These are phyloP conservation scores for Poronia punctata DNA, from an alignment of 495 filamentous ascomycete genomes.

Conservation along the genomic window DNA sequence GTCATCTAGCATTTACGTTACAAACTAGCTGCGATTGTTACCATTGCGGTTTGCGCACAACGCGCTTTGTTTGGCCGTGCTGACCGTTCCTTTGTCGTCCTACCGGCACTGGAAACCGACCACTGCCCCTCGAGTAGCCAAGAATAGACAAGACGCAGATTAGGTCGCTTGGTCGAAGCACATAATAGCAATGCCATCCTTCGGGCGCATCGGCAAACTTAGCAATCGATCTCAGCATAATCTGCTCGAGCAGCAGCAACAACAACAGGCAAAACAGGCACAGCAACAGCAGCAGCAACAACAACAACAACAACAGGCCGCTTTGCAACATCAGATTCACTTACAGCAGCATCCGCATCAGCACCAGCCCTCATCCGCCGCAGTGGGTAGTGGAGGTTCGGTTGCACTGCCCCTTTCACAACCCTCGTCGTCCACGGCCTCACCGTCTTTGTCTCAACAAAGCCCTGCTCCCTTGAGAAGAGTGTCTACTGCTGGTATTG, in stretches of 20 bases:
- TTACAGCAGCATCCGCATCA: conserved; percentile 22
- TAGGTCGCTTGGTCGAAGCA: neutral
- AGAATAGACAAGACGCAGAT: conserved; percentile 8
- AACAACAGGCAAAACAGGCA: conserved; percentile 19
- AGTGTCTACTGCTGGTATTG: conserved; percentile 19
- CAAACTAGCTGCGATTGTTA: neutral
- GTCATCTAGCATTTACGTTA: neutral
- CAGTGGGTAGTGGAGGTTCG: conserved; percentile 29
- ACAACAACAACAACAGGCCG: conserved; percentile 14
- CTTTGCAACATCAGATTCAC: conserved; percentile 18
- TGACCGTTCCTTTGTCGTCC: conserved; percentile 5
- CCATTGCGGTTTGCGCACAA: conserved; percentile 1
- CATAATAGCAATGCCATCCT: conserved; percentile 37
- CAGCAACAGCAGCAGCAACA: conserved; percentile 26
- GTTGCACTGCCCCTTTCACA: conserved; percentile 22
- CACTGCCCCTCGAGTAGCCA: conserved; percentile 1
- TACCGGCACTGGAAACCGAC: conserved; percentile 3
- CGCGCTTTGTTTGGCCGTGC: conserved; percentile 6
- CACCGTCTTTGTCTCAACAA: neutral
- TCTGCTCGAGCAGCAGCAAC: conserved; percentile 36
- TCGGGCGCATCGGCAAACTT: conserved; percentile 39
- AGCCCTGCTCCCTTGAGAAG: conserved; percentile 16
- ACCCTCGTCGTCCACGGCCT: conserved; percentile 11
- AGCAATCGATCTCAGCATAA: conserved; percentile 47
- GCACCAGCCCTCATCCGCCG: conserved; percentile 20